Base-by-base conservation (phyloP, 2,329 filamentous ascomycete genomes). In the Fusarium sarcochroum region DNA sequence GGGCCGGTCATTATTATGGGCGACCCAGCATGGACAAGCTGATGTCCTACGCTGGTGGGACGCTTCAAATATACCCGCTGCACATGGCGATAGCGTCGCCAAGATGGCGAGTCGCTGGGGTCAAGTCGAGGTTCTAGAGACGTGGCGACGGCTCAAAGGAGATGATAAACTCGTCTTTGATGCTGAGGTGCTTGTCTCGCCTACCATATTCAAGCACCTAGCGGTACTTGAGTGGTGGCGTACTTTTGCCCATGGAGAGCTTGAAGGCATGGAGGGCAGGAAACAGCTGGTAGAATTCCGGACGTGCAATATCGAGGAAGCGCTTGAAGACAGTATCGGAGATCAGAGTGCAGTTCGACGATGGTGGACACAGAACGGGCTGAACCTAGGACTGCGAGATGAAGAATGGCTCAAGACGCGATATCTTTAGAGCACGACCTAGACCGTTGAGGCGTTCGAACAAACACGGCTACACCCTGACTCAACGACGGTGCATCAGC, bases 231-330 rank as follows among this genome's bases (percentile, higher is more conserved):
- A 97, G 77, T 98, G 95, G 95, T 98, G 95, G 94, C 91, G 92
- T 75, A 85, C 85, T 53, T 91, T 90, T 72, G 86, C 87, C 9
- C 81, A 86, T 53, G 84, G 87, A 48, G 82, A 85, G 73, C 80
- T 87, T 32, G 82, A 82, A 1, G 85, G 82, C 40, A 87, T 84
- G 86, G 80, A 83, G 40, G 86, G 85, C 17, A 80, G 84, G 32
- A 82, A 82, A 66, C 85, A 94, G 71, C 86, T 88, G 52, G 94
- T 98, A 25, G 93, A 97, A 78, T 98, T 97, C 80, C 94, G 95
- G 78, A 97, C 93, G 2, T 97, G 94, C 78, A 94, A 97, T 78
- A 96, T 98, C 64, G 94, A 98, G 77, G 95, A 98, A 80, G 94
- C 94, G 1, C 85, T 98, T 38, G 94, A 98, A 77, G 94, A 97